Evolutionary conservation across 2,329 filamentous ascomycete genomes (phyloP).

Genomic region (Aspergillus uvarum): DNA sequence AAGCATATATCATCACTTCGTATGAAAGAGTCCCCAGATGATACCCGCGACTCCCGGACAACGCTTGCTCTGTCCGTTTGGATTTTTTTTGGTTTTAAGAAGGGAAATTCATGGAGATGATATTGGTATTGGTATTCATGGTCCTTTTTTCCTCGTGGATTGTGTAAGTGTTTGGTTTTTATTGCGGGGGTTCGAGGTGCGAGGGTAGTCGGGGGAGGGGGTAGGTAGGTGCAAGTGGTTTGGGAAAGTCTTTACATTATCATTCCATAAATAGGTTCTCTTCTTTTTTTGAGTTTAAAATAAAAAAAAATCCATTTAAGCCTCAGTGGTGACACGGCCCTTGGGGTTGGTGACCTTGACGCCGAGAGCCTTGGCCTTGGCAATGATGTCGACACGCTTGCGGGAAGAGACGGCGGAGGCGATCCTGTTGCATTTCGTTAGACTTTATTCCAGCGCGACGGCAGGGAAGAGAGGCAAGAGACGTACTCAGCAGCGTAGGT

Average conservation of each 20-base stretch:
- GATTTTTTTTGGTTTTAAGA: neutral
- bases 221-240: neutral
- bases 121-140: neutral
- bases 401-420: conserved; percentile 95
- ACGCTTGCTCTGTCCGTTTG: neutral
- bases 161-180: neutral
- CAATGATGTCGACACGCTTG: conserved; percentile 98
- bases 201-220: neutral
- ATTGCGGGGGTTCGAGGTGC: neutral
- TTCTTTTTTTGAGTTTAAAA: conserved; percentile 18
- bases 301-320: conserved; percentile 56
- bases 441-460: too few species aligned
- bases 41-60: neutral
- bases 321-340: conserved; percentile 97
- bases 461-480: too few species aligned
- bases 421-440: conserved; percentile 63
- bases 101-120: neutral
- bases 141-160: neutral
- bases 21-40: neutral
- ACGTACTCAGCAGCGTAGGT: conserved; percentile 97
- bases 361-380: conserved; percentile 94
- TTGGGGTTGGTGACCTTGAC: conserved; percentile 99
- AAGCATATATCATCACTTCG: neutral
- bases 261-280: conserved; percentile 6
- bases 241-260: neutral